Percentiles rank a stretch among this genome's conserved stretches.
Conservation (phyloP, 805 yeast species). For the Spathaspora girioi region DNA sequence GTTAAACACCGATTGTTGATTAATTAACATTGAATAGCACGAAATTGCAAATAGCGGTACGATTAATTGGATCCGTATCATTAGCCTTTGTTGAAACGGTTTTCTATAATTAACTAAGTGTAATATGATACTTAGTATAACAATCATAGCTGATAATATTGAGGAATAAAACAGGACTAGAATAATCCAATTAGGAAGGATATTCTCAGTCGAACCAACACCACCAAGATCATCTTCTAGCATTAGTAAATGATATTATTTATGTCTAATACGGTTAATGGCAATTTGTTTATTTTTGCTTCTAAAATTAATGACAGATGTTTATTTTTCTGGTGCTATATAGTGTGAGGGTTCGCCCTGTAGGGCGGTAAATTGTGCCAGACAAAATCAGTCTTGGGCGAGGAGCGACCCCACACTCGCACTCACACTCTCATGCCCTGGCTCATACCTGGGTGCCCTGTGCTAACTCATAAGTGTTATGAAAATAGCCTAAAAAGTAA, state of each 20-base stretch:
- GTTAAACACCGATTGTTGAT: constrained; percentile 39
- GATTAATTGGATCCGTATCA: constrained; percentile 75
- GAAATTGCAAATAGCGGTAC: constrained; percentile 78
- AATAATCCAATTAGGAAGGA: constrained; percentile 15
- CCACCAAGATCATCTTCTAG: not conserved
- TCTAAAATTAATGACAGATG: too few relatives aligned
- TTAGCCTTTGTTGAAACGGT: constrained; percentile 82
- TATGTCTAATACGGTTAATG: not conserved
- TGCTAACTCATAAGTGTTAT: too few relatives aligned
- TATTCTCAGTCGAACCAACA: not conserved
- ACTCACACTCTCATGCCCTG: too few relatives aligned
- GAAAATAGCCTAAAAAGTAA: too few relatives aligned
- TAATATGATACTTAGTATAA: constrained; percentile 21
- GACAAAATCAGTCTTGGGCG: too few relatives aligned
- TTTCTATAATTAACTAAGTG: constrained; percentile 69
- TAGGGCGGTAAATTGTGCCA: too few relatives aligned
- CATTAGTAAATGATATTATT: not conserved
- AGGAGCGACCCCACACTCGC: too few relatives aligned
- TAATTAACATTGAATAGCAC: constrained; percentile 56
- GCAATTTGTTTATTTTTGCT: not conserved
- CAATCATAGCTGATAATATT: constrained; percentile 17
- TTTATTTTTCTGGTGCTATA: too few relatives aligned
- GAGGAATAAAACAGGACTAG: constrained; percentile 20
- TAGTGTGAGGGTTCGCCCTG: too few relatives aligned
- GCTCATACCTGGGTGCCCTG: too few relatives aligned